These are phyloP conservation scores for Eucalyptus fibrosa DNA, from an alignment of 345 rosid species.

Conservation along the genomic window DNA sequence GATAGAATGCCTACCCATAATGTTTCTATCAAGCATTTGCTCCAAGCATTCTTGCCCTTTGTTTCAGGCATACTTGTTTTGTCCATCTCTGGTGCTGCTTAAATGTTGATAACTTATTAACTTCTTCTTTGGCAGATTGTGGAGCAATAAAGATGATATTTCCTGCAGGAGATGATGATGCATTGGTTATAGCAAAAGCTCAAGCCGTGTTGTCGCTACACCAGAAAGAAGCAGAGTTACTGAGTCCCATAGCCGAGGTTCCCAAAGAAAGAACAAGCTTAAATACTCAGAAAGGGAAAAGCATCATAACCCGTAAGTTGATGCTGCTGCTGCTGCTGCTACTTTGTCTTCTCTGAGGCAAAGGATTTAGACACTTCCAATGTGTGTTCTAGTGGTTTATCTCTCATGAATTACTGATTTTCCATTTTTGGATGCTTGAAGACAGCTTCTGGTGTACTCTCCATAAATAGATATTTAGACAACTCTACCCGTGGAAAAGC, in stretches of 20 bases:
- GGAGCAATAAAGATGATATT: conserved; percentile 52
- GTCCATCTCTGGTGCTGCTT: background rate
- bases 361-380: too few relatives aligned
- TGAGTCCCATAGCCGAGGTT: too few relatives aligned
- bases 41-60: background rate
- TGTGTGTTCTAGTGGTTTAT: too few relatives aligned
- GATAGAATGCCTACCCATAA: conserved; percentile 51
- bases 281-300: too few relatives aligned
- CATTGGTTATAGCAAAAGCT: background rate
- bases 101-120: background rate
- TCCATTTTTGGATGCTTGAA: too few relatives aligned
- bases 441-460: background rate
- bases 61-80: background rate
- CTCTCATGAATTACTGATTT: too few relatives aligned
- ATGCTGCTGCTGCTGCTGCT: too few relatives aligned
- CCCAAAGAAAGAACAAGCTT: too few relatives aligned
- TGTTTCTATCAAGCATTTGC: background rate
- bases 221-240: conserved; percentile 15
- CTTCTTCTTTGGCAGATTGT: conserved; percentile 36
- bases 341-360: too few relatives aligned
- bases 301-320: too few relatives aligned
- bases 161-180: background rate
- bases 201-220: background rate
- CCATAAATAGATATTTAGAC: background rate
- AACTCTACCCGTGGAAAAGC: background rate